Percentiles rank a stretch among this genome's conserved stretches.
Conservation (phyloP, 2,329 filamentous ascomycete species). For the Keithomyces neogunnii region DNA sequence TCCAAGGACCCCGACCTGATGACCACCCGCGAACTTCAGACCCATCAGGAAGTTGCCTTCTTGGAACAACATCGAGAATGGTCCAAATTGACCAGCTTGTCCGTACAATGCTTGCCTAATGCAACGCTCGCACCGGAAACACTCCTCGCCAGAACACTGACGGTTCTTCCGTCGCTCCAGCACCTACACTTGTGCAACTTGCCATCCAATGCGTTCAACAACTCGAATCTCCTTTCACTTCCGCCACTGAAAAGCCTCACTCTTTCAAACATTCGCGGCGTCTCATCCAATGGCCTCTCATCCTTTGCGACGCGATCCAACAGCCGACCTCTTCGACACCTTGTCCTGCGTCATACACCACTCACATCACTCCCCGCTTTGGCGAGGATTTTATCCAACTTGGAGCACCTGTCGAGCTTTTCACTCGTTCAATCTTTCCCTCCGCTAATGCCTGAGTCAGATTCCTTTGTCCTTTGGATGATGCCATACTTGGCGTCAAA, state of each 20-base stretch:
- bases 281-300: constrained; percentile 48
- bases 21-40: constrained; percentile 18
- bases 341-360: constrained; percentile 49
- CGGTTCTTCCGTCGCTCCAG: constrained; percentile 43
- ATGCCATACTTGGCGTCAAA: constrained; percentile 54
- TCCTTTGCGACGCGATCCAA: constrained; percentile 43
- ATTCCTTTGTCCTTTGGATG: constrained; percentile 47
- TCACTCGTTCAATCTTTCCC: constrained; percentile 45
- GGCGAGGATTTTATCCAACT: constrained; percentile 50
- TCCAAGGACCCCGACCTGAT: constrained; percentile 20
- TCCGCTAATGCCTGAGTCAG: constrained; percentile 46
- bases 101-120: constrained; percentile 50
- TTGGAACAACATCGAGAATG: constrained; percentile 45
- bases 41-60: constrained; percentile 33
- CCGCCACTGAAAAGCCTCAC: constrained; percentile 47
- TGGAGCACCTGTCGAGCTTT: constrained; percentile 39
- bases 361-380: constrained; percentile 48
- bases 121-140: constrained; percentile 44
- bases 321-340: constrained; percentile 34
- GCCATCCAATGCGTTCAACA: constrained; percentile 47
- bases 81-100: constrained; percentile 45
- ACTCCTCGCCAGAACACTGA: constrained; percentile 42
- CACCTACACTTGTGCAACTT: constrained; percentile 52
- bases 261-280: constrained; percentile 45
- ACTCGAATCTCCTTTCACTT: constrained; percentile 44